Evolutionary conservation across 2,329 filamentous ascomycete species (phyloP).

Genomic region (Cercospora citrullina): DNA sequence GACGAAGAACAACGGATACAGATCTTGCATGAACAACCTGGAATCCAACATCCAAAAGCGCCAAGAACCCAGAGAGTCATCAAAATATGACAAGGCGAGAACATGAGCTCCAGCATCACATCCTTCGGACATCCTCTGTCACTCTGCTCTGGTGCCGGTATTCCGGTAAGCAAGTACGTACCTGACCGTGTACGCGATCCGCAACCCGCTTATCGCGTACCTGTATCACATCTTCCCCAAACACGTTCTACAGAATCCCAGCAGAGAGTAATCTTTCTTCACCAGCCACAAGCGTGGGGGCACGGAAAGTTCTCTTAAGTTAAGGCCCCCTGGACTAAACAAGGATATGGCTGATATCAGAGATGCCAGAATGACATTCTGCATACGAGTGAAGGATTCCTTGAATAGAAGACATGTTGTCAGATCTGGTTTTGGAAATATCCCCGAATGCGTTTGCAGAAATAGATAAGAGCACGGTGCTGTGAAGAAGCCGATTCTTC

Average conservation of each 20-base stretch:
- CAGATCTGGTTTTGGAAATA: neutral
- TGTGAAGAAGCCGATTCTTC: neutral
- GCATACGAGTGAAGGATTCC: neutral
- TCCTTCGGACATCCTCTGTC: neutral
- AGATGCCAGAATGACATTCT: neutral
- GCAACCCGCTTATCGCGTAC: neutral
- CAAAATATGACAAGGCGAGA: neutral
- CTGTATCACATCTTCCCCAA: neutral
- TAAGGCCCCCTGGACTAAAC: neutral
- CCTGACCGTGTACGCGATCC: neutral
- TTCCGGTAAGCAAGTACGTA: neutral
- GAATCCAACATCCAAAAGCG: neutral
- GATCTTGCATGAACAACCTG: neutral
- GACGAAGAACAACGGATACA: neutral
- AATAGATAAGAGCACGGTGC: neutral
- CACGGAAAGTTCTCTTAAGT: neutral
- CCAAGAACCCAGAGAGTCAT: neutral
- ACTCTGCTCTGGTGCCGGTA: neutral
- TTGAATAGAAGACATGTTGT: neutral
- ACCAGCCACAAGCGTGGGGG: neutral
- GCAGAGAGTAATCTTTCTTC: neutral
- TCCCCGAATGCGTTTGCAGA: neutral
- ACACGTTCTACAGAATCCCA: neutral
- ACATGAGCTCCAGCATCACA: neutral
- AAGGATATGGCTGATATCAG: neutral